Evolutionary conservation across 371 early-diverging fungal genomes (phyloP), one percentile per base, ranked within the genome.

Genomic region (Rhizomucor pusillus): DNA sequence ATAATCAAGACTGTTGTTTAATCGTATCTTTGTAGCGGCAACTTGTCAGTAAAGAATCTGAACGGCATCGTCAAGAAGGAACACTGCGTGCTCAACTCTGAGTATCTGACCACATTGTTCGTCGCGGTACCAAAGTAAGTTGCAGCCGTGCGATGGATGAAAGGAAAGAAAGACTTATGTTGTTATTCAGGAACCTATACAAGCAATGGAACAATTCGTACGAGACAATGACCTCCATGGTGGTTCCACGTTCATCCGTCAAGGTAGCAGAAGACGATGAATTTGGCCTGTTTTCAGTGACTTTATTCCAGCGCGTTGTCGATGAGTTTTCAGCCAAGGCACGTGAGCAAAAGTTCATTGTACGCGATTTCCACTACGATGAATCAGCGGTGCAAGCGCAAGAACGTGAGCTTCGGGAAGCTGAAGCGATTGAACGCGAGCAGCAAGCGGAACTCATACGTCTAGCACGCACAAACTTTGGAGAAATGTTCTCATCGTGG

Each of bases 51-150:
- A 19, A 77, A 86, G 55, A 85, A 80, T 65, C 72, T 98, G 54
- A 86, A 83, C 53, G 91, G 88, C 33, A 75, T 94, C 39, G 95
- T 97, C 39, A 91, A 86, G 79, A 90, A 90, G 71, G 91, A 92
- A 55, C 87, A 95, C 56, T 88, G 92, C 56, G 85, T 98, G 9
- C 59, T 86, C 43, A 92, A 91, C 62, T 97, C 97, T 3, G 97
- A 97, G 67, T 94, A 92, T 69, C 65, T 98, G 57, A 82, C 82
- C 29, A 96, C 98, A 0, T 65, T 91, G 29, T 73, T 96, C 56
- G 93, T 97, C 18, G 98, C 97, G 29, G 94, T 98, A 20, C 97
- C 98, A 57, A 90, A 79, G 88, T 90, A 66, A 47, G 79, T 37
- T n/a, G 34, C n/a, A n/a, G n/a, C n/a, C n/a, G n/a, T n/a, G n/a